Evolutionary conservation across 768 basidiomycete genomes (phyloP), one percentile per base, ranked within the genome.

Genomic region (Mycena alexandri): DNA sequence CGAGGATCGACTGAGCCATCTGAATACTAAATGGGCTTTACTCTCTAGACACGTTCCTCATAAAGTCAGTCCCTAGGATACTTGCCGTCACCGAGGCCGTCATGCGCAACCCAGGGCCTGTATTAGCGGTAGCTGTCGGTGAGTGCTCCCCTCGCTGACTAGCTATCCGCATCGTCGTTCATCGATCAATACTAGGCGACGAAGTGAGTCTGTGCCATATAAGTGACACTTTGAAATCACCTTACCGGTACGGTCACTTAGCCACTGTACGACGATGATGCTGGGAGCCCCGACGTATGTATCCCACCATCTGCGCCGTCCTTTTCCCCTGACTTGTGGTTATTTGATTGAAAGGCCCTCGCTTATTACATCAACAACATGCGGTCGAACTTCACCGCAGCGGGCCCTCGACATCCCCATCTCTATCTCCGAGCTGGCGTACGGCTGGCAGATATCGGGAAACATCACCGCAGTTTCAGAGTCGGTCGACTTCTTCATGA

Each of bases 71-170:
- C 29, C 68, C 68, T 5, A 54, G 68, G 55, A 69, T 69, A 55
- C 62, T 64, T 50, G 68, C 68, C 47, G 68, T 69, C 36, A 64
- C 63, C 63, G 63, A 69, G 58, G 68, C 68, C 33, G 68, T 69
- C 51, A 69, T 69, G 21, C 62, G 63, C 63, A 69, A 68, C 48
- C 68, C 68, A 54, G 63, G 57, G 34, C 68, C 58, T 25, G 68
- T 69, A 22, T 56, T 69, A 34, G 68, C 68, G n/a, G 63, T 69
- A 14, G 68, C 68, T 22, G 63, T 69, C 42, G 68, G 68, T 69
- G 48, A 61, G 57, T 68, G 36, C 46, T 19, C 19, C 38, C 41
- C 59, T n/a, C 33, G 25, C n/a, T n/a, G n/a, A n/a, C n/a, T 57
- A 46, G 47, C 47, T 41, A 51, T 60, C 19, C 44, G 33, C 55